Conservation (phyloP, 2,329 filamentous ascomycete species). For the Xylariaceae sp. region DNA sequence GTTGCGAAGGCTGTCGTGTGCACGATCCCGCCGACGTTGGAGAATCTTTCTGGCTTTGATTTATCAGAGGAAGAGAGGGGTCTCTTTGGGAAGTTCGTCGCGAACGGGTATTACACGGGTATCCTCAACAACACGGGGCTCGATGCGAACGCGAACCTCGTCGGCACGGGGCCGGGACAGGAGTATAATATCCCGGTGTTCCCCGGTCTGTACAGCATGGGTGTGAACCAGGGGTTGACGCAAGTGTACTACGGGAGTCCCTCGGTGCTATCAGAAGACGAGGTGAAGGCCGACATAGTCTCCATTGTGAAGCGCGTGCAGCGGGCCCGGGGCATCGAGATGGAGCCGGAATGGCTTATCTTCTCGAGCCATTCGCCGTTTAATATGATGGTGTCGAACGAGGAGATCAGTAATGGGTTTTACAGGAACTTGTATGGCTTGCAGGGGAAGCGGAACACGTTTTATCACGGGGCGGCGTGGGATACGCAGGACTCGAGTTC, state of each 20-base stretch:
- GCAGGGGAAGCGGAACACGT: constrained; percentile 13
- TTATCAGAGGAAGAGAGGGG: constrained; percentile 31
- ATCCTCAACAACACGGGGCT: constrained; percentile 33
- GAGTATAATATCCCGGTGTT: constrained; percentile 10
- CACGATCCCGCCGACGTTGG: constrained; percentile 37
- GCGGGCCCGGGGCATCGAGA: not conserved
- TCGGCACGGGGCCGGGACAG: not conserved
- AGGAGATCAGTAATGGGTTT: constrained; percentile 11
- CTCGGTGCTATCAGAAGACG: constrained; percentile 1
- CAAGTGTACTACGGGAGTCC: constrained; percentile 15
- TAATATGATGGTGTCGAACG: constrained; percentile 18
- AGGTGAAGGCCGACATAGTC: constrained; percentile 12
- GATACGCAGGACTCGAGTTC: constrained; percentile 3
- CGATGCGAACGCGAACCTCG: constrained; percentile 19
- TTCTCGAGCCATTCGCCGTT: constrained; percentile 16
- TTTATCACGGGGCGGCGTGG: constrained; percentile 15
- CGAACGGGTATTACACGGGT: not conserved
- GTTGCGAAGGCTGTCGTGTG: constrained; percentile 38
- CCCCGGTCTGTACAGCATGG: not conserved
- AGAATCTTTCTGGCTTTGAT: constrained; percentile 35
- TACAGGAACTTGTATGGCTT: constrained; percentile 7
- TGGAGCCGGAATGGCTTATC: constrained; percentile 11
- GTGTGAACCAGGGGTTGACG: not conserved
- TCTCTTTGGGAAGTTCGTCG: constrained; percentile 36
- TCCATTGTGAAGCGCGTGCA: constrained; percentile 1